These are phyloP conservation scores for Microcos paniculata DNA, from an alignment of 345 rosid genomes.

Conservation along the genomic window DNA sequence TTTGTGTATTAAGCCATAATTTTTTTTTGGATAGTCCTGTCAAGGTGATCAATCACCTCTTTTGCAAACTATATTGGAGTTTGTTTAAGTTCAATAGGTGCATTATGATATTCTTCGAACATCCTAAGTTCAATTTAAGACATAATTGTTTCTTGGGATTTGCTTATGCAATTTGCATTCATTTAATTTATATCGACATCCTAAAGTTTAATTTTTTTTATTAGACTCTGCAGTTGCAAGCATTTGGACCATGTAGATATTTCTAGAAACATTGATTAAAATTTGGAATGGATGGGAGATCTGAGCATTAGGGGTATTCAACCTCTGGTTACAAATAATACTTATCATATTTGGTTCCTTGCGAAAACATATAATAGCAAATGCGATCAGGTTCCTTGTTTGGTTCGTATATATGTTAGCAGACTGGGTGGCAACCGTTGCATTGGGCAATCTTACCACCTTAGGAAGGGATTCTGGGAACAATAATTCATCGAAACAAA, in stretches of 20 bases:
- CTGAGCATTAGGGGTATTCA: constrained; percentile 13
- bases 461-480: background rate
- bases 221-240: background rate
- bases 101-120: no score
- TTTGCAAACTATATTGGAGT: no score
- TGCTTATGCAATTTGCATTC: no score
- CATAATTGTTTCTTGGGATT: no score
- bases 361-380: background rate
- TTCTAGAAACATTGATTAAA: background rate
- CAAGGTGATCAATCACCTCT: no score
- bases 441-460: background rate
- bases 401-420: constrained; percentile 22
- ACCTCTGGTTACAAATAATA: constrained; percentile 12
- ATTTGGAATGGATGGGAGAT: constrained; percentile 16
- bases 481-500: background rate
- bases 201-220: background rate
- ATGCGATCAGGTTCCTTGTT: background rate
- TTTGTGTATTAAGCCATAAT: no score
- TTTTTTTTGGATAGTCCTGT: no score
- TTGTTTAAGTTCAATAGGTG: no score
- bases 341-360: background rate
- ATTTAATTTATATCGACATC: background rate
- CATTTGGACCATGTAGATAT: background rate
- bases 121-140: no score
- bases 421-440: constrained; percentile 13